Conservation (phyloP, 2,329 filamentous ascomycete species). For the Paradendryphiella salina region DNA sequence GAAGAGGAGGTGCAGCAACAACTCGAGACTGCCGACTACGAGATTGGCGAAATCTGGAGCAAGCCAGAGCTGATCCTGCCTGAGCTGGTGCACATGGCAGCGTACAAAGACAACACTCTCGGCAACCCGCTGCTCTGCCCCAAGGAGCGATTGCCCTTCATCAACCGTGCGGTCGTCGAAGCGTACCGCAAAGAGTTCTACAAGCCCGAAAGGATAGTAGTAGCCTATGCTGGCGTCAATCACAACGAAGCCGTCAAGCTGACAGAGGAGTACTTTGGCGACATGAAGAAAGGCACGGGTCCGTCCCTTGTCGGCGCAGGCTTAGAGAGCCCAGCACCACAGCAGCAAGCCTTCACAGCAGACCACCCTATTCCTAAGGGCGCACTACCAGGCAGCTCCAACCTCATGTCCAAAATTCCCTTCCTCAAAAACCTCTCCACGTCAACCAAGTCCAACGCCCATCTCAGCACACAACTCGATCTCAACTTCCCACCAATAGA, state of each 20-base stretch:
- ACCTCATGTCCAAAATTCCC: conserved; percentile 78
- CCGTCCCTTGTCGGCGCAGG: conserved; percentile 47
- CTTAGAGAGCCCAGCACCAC: conserved; percentile 29
- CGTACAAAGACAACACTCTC: conserved; percentile 93
- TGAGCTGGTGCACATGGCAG: conserved; percentile 92
- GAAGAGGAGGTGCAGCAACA: conserved; percentile 86
- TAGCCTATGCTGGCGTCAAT: conserved; percentile 90
- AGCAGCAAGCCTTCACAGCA: conserved; percentile 53
- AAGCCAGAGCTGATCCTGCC: conserved; percentile 96
- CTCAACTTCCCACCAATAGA: conserved; percentile 56
- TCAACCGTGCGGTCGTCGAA: conserved; percentile 72
- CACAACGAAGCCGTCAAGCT: conserved; percentile 79
- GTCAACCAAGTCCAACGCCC: conserved; percentile 66
- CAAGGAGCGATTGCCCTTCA: conserved; percentile 74
- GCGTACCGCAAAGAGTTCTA: conserved; percentile 84
- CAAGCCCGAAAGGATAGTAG: conserved; percentile 85
- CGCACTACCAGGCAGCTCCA: conserved; percentile 59
- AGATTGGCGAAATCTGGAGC: conserved; percentile 96
- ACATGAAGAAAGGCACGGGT: conserved; percentile 68
- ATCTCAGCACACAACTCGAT: conserved; percentile 54
- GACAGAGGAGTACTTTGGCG: conserved; percentile 84
- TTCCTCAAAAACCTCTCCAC: conserved; percentile 89
- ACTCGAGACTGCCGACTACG: conserved; percentile 88
- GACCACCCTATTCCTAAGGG: conserved; percentile 42
- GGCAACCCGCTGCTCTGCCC: conserved; percentile 93